Conservation (phyloP, 2,329 filamentous ascomycete species). For the Dothideomycetidae sp. region DNA sequence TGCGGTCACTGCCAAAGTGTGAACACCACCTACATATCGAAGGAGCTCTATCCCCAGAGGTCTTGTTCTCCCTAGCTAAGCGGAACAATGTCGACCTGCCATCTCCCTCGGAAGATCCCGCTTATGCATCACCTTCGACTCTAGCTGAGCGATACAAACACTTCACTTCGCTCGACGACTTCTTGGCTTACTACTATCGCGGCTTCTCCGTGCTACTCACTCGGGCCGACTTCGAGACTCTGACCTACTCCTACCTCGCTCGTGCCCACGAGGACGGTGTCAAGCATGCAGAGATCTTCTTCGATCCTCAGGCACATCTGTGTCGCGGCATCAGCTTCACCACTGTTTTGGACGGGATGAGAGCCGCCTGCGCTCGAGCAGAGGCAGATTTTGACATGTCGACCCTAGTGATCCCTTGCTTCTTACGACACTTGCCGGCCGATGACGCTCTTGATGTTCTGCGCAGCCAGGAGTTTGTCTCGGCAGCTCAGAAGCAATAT, state of each 20-base stretch:
- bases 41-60: slow-evolving; percentile 53
- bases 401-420: slow-evolving; percentile 10
- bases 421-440: slow-evolving; percentile 46
- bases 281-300: slow-evolving; percentile 33
- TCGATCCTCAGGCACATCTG: slow-evolving; percentile 13
- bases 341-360: slow-evolving; percentile 9
- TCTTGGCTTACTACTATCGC: slow-evolving; percentile 65
- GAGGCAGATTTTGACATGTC: slow-evolving; percentile 8
- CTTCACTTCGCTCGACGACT: slow-evolving; percentile 62
- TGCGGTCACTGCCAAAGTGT: slow-evolving; percentile 57
- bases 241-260: slow-evolving; percentile 58
- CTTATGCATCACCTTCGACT: slow-evolving; percentile 46
- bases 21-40: slow-evolving; percentile 74
- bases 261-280: slow-evolving; percentile 51
- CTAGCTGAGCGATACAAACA: slow-evolving; percentile 49
- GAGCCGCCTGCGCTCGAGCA: slow-evolving; percentile 9
- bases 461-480: slow-evolving; percentile 16
- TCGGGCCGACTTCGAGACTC: slow-evolving; percentile 53
- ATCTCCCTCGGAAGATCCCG: slow-evolving; percentile 36
- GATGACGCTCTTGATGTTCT: slow-evolving; percentile 1
- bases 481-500: slow-evolving; percentile 33
- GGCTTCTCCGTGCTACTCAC: slow-evolving; percentile 56
- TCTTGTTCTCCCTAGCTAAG: slow-evolving; percentile 55
- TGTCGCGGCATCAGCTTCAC: slow-evolving; percentile 7
- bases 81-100: slow-evolving; percentile 50